phyloP scores from a whole-genome alignment of 768 basidiomycete species.

The Gelatoporia subvermispora region DNA sequence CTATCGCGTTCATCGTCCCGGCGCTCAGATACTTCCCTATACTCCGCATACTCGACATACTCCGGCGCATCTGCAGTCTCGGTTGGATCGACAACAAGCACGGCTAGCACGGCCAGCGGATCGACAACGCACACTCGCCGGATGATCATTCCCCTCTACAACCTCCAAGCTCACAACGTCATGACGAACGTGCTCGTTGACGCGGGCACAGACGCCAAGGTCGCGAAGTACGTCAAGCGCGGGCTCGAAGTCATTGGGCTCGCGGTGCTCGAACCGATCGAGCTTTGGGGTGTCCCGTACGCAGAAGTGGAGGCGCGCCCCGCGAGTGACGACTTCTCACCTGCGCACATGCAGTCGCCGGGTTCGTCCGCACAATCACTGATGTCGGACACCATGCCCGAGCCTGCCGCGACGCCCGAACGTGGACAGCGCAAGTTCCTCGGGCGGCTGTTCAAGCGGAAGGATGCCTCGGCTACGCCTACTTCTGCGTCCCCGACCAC shows the following conservation, averaged over 20 bases:
- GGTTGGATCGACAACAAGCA: constrained; percentile 20
- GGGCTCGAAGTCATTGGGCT: constrained; percentile 65
- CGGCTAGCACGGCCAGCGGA: constrained; percentile 37
- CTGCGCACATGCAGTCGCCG: constrained; percentile 21
- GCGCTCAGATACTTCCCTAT: constrained; percentile 45
- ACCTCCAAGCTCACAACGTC: constrained; percentile 83
- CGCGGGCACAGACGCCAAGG: constrained; percentile 83
- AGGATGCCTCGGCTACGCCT: background rate
- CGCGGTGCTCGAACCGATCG: constrained; percentile 74
- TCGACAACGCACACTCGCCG: constrained; percentile 50
- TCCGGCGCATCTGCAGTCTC: constrained; percentile 30
- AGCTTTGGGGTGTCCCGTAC: constrained; percentile 49
- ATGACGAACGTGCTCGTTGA: constrained; percentile 83
- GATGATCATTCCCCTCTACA: constrained; percentile 82
- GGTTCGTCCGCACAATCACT: constrained; percentile 30
- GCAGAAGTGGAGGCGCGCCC: constrained; percentile 24
- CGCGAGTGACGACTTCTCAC: constrained; percentile 12
- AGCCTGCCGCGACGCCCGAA: constrained; percentile 19
- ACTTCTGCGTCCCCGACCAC: background rate
- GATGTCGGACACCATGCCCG: constrained; percentile 16
- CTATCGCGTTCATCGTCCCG: constrained; percentile 41
- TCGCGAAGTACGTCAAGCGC: constrained; percentile 60
- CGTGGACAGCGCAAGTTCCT: constrained; percentile 56
- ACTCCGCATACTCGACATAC: constrained; percentile 46
- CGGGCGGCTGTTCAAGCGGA: constrained; percentile 64